phyloP scores from a whole-genome alignment of 768 basidiomycete species.

The Collybia sordida region DNA sequence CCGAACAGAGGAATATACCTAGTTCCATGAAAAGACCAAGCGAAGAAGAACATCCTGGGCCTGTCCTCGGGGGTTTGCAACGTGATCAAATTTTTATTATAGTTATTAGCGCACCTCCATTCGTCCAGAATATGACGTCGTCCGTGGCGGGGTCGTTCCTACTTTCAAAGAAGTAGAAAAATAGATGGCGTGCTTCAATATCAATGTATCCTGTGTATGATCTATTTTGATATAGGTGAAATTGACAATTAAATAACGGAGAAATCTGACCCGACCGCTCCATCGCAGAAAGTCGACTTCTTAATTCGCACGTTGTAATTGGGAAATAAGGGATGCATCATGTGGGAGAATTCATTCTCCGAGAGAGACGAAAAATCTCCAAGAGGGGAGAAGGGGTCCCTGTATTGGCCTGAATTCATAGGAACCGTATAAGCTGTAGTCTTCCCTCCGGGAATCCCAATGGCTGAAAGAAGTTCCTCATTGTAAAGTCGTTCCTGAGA shows the following conservation, averaged over 20 bases:
- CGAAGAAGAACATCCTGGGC: conserved; percentile 40
- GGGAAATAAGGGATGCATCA: conserved; percentile 46
- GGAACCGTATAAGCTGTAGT: no score
- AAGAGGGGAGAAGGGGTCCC: not conserved
- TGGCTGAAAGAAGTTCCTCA: no score
- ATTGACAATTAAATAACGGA: not conserved
- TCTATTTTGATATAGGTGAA: conserved; percentile 15
- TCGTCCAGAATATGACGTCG: conserved; percentile 2
- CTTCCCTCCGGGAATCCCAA: no score
- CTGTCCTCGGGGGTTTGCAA: conserved; percentile 6
- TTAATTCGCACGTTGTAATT: conserved; percentile 40
- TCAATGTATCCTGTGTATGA: conserved; percentile 49
- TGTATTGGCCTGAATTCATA: no score
- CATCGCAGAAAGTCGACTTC: conserved; percentile 37
- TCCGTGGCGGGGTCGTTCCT: not conserved
- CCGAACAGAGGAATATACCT: conserved; percentile 40
- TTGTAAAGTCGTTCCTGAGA: no score
- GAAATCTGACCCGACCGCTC: conserved; percentile 32
- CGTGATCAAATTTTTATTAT: no score
- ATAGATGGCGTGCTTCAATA: conserved; percentile 43
- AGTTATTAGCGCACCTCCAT: not conserved
- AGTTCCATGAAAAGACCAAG: conserved; percentile 73
- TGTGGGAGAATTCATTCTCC: conserved; percentile 30
- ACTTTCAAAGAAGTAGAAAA: conserved; percentile 45
- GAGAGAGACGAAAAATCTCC: conserved; percentile 9